phyloP scores from a whole-genome alignment of 1,284 basidiomycete genomes.

The Leccinum ponderosum region DNA sequence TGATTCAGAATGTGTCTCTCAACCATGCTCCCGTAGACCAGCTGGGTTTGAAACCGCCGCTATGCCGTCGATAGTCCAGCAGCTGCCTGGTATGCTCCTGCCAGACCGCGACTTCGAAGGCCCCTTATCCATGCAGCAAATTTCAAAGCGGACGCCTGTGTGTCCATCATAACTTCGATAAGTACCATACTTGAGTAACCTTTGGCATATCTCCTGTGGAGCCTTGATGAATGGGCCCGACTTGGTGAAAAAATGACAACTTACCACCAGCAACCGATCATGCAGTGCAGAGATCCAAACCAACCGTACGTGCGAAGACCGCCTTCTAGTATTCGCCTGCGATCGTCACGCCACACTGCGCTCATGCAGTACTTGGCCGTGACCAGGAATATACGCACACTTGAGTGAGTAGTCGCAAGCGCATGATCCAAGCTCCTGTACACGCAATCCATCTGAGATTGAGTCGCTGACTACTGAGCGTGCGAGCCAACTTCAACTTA shows the following conservation, averaged over 20 bases:
- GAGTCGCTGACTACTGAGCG: background rate
- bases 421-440: conserved; percentile 69
- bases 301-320: conserved; percentile 49
- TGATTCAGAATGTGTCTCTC: background rate
- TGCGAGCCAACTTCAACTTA: conserved; percentile 28
- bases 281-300: conserved; percentile 48
- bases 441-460: background rate
- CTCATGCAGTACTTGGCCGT: conserved; percentile 88
- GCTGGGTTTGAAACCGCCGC: background rate
- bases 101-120: conserved; percentile 53
- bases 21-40: background rate
- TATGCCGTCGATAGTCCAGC: conserved; percentile 53
- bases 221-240: conserved; percentile 8
- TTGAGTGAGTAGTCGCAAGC: conserved; percentile 74
- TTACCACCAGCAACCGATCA: conserved; percentile 69
- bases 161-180: conserved; percentile 67
- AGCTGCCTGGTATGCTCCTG: conserved; percentile 68
- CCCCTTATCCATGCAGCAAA: conserved; percentile 68
- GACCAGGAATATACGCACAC: conserved; percentile 87
- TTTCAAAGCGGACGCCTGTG: conserved; percentile 61
- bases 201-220: conserved; percentile 57
- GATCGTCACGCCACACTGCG: conserved; percentile 85
- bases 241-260: conserved; percentile 21
- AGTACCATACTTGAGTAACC: conserved; percentile 52
- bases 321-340: conserved; percentile 49